These are phyloP conservation scores for Monosporascus sp. DNA, from an alignment of 2,329 filamentous ascomycete genomes.

Conservation along the genomic window DNA sequence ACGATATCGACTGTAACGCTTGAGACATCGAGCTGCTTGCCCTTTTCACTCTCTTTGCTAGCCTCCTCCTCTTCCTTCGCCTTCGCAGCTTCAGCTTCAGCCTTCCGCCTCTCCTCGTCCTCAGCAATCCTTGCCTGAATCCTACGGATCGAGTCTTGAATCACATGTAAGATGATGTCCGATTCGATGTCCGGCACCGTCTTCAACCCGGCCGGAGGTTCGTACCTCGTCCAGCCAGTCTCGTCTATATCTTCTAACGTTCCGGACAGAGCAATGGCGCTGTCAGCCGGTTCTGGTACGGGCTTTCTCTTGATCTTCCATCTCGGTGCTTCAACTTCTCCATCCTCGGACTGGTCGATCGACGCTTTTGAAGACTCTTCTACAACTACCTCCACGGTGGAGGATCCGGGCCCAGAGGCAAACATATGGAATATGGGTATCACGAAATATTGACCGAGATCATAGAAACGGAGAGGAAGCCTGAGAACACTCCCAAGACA, in stretches of 20 bases:
- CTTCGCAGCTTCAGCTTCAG: slow-evolving; percentile 21
- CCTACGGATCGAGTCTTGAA: slow-evolving; percentile 41
- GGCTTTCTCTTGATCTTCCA: slow-evolving; percentile 21
- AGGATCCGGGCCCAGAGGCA: neutral
- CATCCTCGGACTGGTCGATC: slow-evolving; percentile 4
- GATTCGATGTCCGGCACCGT: slow-evolving; percentile 34
- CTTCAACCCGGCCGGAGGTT: slow-evolving; percentile 39
- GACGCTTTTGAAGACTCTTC: neutral
- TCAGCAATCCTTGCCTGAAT: slow-evolving; percentile 34
- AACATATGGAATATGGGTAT: neutral
- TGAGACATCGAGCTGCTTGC: neutral
- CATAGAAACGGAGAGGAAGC: neutral
- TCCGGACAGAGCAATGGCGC: slow-evolving; percentile 1
- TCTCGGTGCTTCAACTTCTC: slow-evolving; percentile 4
- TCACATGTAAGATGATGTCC: slow-evolving; percentile 35
- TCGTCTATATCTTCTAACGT: slow-evolving; percentile 20
- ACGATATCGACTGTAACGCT: neutral
- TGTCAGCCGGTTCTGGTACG: neutral
- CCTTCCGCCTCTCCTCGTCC: slow-evolving; percentile 25
- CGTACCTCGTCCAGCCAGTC: slow-evolving; percentile 43
- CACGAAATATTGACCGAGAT: neutral
- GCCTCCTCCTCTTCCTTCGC: slow-evolving; percentile 18
- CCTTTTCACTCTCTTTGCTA: slow-evolving; percentile 4
- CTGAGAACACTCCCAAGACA: neutral
- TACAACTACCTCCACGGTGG: neutral